Evolutionary conservation across 495 filamentous ascomycete genomes (phyloP).

Genomic region (Aspergillus taichungensis): DNA sequence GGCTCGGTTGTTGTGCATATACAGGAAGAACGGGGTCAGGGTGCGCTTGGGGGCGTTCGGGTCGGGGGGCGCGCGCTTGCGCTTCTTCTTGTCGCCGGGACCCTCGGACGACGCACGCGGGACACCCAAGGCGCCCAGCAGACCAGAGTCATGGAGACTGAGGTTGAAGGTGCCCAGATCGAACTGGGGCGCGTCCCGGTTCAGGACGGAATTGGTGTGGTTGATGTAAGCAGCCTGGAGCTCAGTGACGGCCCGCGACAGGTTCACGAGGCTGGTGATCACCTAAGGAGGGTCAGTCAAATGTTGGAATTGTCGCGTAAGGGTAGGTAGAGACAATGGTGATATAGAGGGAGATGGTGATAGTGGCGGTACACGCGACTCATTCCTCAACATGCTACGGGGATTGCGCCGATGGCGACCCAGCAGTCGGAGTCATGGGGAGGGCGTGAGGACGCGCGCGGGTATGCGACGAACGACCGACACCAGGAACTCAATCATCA

Average conservation of each 20-base stretch:
- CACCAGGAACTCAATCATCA: no score
- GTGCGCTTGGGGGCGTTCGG: constrained; percentile 93
- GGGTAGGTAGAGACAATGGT: constrained; percentile 3
- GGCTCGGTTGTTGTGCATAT: constrained; percentile 72
- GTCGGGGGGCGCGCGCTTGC: constrained; percentile 74
- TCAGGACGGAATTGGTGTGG: constrained; percentile 71
- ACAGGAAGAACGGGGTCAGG: constrained; percentile 89
- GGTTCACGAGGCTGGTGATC: constrained; percentile 59
- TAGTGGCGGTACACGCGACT: constrained; percentile 5
- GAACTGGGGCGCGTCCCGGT: constrained; percentile 45
- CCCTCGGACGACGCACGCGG: constrained; percentile 35
- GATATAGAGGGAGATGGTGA: constrained; percentile 3
- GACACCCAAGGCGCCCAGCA: constrained; percentile 22
- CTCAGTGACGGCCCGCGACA: constrained; percentile 63
- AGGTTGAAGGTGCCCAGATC: constrained; percentile 42
- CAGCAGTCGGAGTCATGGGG: not conserved
- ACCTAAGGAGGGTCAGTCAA: constrained; percentile 44
- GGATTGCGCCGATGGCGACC: constrained; percentile 1
- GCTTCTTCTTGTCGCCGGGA: constrained; percentile 64
- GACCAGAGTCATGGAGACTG: constrained; percentile 32
- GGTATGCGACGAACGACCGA: constrained; percentile 7
- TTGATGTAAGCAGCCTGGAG: constrained; percentile 72
- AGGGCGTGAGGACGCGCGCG: constrained; percentile 9
- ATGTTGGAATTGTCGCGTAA: not conserved
- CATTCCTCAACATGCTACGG: constrained; percentile 1